phyloP scores from a whole-genome alignment of 768 basidiomycete species.

The Pleurotus cornucopiae region DNA sequence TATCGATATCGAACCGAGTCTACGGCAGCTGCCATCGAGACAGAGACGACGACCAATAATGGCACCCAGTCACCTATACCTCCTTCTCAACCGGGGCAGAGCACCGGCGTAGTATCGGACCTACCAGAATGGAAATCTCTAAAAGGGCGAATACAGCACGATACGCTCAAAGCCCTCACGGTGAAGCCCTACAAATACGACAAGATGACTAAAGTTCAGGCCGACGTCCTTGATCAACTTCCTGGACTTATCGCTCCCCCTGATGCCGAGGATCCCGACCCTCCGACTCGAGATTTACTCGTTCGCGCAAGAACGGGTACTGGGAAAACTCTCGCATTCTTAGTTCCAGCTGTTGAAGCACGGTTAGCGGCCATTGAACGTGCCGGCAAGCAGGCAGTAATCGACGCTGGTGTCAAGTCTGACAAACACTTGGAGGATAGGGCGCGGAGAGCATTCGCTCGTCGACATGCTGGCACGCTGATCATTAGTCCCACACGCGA shows the following conservation, averaged over 20 bases:
- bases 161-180: slow-evolving; percentile 57
- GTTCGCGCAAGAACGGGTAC: slow-evolving; percentile 89
- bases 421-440: slow-evolving; percentile 25
- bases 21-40: neutral
- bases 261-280: slow-evolving; percentile 23
- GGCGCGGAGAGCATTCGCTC: slow-evolving; percentile 34
- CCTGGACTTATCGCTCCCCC: slow-evolving; percentile 63
- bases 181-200: slow-evolving; percentile 59
- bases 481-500: slow-evolving; percentile 90
- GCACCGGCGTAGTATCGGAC: slow-evolving; percentile 9
- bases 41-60: neutral
- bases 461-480: slow-evolving; percentile 59
- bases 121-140: slow-evolving; percentile 32
- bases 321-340: slow-evolving; percentile 85
- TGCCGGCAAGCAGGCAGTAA: slow-evolving; percentile 32
- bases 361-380: slow-evolving; percentile 57
- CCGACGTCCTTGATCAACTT: slow-evolving; percentile 70
- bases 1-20: neutral
- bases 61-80: neutral
- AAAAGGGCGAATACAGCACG: slow-evolving; percentile 29
- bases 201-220: slow-evolving; percentile 81
- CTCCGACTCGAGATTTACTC: slow-evolving; percentile 59
- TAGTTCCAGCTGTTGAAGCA: slow-evolving; percentile 81
- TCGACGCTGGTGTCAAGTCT: slow-evolving; percentile 34
- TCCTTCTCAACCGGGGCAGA: slow-evolving; percentile 1